Evolutionary conservation across 192 early-diverging fungal species (phyloP).

Genomic region (Podila epigama): DNA sequence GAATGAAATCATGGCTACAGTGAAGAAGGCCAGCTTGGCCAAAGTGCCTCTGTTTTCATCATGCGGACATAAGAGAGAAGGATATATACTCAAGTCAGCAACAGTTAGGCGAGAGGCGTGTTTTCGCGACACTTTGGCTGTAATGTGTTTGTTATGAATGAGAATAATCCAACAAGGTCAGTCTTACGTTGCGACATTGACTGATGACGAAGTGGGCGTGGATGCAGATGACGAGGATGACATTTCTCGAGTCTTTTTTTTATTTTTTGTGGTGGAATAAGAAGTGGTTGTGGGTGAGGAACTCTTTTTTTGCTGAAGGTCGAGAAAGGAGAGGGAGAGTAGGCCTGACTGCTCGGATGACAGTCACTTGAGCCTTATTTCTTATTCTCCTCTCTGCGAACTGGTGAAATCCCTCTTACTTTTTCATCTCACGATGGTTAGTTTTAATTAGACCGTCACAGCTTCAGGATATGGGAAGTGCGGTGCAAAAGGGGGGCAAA

Average conservation of each 20-base stretch:
- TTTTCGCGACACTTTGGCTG: too few relatives aligned
- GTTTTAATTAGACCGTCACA: background rate
- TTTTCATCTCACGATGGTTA: slow-evolving; percentile 6
- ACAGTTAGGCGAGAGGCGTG: background rate
- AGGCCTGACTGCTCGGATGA: background rate
- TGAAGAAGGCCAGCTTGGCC: slow-evolving; percentile 53
- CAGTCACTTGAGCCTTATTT: background rate
- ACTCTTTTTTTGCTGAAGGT: background rate
- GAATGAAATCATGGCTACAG: slow-evolving; percentile 47
- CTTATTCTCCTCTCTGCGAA: background rate
- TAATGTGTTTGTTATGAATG: background rate
- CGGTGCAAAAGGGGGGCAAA: background rate
- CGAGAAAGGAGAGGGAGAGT: background rate
- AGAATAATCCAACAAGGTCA: background rate
- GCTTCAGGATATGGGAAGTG: background rate
- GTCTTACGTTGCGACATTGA: background rate
- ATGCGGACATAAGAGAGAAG: too few relatives aligned
- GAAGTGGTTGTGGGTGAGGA: background rate
- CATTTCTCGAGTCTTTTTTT: background rate
- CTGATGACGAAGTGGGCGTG: background rate
- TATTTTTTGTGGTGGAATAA: background rate
- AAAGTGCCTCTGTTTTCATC: slow-evolving; percentile 26
- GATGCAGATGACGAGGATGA: background rate
- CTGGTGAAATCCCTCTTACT: background rate
- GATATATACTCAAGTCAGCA: too few relatives aligned